Evolutionary conservation across 2,329 filamentous ascomycete species (phyloP).

Genomic region (Epichloe hybrida): DNA sequence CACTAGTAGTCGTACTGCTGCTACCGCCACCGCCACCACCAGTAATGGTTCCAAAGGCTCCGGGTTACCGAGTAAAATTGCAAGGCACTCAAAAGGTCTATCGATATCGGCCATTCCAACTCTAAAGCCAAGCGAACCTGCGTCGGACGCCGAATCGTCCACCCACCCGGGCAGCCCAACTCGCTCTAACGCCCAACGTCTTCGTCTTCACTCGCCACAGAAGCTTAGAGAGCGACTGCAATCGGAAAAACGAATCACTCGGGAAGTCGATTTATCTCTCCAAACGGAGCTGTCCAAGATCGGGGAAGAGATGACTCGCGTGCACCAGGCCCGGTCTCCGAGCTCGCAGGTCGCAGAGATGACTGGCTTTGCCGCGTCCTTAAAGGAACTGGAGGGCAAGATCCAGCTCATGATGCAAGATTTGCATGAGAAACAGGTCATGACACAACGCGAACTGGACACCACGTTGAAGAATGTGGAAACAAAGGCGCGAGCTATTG

Average conservation of each 20-base stretch:
- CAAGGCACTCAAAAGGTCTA: conserved; percentile 33
- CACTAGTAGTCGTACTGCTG: not conserved
- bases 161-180: conserved; percentile 16
- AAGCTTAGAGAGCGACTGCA: conserved; percentile 76
- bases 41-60: conserved; percentile 6
- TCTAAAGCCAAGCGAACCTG: conserved; percentile 27
- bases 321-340: conserved; percentile 21
- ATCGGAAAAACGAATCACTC: conserved; percentile 62
- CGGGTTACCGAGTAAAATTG: conserved; percentile 15
- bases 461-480: conserved; percentile 60
- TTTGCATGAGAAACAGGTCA: conserved; percentile 45
- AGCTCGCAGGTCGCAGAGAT: conserved; percentile 16
- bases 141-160: conserved; percentile 13
- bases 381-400: conserved; percentile 54
- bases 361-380: conserved; percentile 28
- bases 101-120: conserved; percentile 43
- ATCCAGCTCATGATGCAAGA: conserved; percentile 47
- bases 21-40: not conserved
- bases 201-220: conserved; percentile 57
- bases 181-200: conserved; percentile 29
- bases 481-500: conserved; percentile 65
- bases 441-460: conserved; percentile 58
- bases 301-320: conserved; percentile 59
- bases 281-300: conserved; percentile 69
- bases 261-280: conserved; percentile 54